phyloP scores from a whole-genome alignment of 2,329 filamentous ascomycete genomes.

The Chrysoporthe puriensis region DNA sequence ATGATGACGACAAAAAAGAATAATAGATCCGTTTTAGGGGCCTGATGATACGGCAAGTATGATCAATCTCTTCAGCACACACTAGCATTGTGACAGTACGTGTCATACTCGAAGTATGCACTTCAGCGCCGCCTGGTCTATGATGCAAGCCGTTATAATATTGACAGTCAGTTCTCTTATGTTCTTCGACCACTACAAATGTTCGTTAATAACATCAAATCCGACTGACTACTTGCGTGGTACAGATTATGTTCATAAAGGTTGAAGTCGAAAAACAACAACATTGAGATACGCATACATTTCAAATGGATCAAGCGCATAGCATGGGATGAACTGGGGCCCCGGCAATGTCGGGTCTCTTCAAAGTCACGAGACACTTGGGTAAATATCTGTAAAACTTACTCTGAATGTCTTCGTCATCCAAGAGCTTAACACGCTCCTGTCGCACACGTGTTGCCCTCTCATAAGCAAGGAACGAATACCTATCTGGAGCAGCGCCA shows the following conservation, averaged over 20 bases:
- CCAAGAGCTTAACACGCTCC: background rate
- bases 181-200: background rate
- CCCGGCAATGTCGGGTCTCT: background rate
- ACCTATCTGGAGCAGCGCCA: background rate
- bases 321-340: background rate
- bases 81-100: too few relatives aligned
- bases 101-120: too few relatives aligned
- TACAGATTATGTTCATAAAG: background rate
- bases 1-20: background rate
- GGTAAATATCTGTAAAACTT: background rate
- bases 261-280: background rate
- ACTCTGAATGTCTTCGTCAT: background rate
- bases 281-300: background rate
- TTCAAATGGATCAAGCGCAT: background rate
- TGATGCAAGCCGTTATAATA: background rate
- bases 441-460: background rate
- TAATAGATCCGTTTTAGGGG: background rate
- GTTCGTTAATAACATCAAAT: background rate
- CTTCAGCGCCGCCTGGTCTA: too few relatives aligned
- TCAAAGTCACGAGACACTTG: background rate
- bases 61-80: too few relatives aligned
- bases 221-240: background rate
- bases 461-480: background rate
- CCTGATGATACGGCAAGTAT: background rate
- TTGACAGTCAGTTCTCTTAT: background rate